Evolutionary conservation across 768 basidiomycete species (phyloP), one percentile per base, ranked within the genome.

Genomic region (Mycena rosella): DNA sequence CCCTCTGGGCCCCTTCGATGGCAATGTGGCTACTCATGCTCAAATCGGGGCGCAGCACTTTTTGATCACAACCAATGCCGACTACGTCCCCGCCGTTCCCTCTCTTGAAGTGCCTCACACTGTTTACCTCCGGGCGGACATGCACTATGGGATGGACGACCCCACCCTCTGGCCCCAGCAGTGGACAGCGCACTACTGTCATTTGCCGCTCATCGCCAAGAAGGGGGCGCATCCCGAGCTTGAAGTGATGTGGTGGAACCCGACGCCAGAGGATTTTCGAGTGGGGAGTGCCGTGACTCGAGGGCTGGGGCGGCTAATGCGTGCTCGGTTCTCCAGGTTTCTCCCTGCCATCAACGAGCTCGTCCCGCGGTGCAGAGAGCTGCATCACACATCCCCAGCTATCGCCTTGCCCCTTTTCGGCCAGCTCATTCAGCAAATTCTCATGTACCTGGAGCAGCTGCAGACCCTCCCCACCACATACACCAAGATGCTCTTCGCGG

Each of bases 361-460:
- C 5, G 32, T 54, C 52, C 24, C 26, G 52, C 52, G 52, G 5
- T 54, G 52, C 34, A 20, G 36, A 24, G 18, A 27, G 18, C 32
- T 54, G 8, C 4, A 20, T 29, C 48, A 18, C 5, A 27, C 29
- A 2, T 51, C 48, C 5, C 10, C 27, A 5, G 8, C 48, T 3
- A 10, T 3, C 48, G 10, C 15, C 29, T n/a, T 22, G 10, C 47
- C 47, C 0, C 58, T 60, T 9, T 60, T 60, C 13, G 32, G 47
- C 4, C 11, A 49, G 14, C 47, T 60, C 3, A 49, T 27, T 2
- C 18, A 49, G 17, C 5, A 30, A 4, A 27, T 60, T 0, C 22
- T 60, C 32, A 22, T 27, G 24, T 60, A n/a, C 47, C 1, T 52
- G 0, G 60, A 61, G 60, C 60, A 61, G 38, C 38, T 61, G 17